These are phyloP conservation scores for Isochrysis galbana DNA, from an alignment of 78 protist species.

Conservation along the genomic window DNA sequence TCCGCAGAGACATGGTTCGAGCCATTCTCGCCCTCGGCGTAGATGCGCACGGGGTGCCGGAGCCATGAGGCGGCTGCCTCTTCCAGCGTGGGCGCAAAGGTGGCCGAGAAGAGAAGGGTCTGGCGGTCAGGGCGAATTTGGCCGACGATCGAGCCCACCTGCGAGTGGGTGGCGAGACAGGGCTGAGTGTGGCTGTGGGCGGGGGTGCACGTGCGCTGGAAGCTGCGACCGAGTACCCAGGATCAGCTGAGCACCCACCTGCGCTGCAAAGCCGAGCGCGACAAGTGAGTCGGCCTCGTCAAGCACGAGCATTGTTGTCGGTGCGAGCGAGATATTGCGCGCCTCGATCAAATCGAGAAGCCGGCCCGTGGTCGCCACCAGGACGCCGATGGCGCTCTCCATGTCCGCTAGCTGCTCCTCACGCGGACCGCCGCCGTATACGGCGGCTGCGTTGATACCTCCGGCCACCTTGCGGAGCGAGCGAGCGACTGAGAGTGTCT, in stretches of 20 bases:
- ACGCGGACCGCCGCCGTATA: not conserved
- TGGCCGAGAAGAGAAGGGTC: slow-evolving; percentile 19
- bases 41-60: not conserved
- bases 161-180: no score
- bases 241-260: no score
- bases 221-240: no score
- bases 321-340: not conserved
- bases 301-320: not conserved
- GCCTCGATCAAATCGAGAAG: not conserved
- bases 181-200: no score
- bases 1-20: no score
- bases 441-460: not conserved
- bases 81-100: not conserved
- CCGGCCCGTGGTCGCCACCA: not conserved
- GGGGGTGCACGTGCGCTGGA: no score
- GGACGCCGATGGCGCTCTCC: not conserved
- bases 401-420: not conserved
- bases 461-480: not conserved
- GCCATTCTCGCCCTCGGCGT: not conserved
- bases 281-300: slow-evolving; percentile 10
- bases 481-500: not conserved
- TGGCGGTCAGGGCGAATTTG: not conserved
- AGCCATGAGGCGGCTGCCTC: not conserved
- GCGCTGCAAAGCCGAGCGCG: not conserved
- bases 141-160: not conserved